phyloP scores from a whole-genome alignment of 768 basidiomycete genomes.

The Lentinula guzmanii region DNA sequence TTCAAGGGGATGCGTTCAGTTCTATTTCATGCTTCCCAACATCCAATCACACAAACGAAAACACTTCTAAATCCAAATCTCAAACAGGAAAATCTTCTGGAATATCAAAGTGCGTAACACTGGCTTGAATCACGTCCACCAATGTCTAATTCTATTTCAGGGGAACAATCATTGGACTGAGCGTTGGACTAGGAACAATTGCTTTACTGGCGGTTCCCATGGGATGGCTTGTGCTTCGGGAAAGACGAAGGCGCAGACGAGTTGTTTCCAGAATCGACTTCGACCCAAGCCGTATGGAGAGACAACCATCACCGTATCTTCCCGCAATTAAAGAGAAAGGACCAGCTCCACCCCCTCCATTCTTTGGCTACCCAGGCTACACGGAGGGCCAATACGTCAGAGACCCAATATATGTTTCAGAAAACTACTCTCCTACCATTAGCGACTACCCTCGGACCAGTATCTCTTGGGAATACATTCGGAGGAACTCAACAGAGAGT shows the following conservation, averaged over 20 bases:
- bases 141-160: constrained; percentile 19
- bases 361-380: constrained; percentile 2
- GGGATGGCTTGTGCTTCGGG: constrained; percentile 34
- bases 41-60: neutral
- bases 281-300: constrained; percentile 21
- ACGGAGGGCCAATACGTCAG: constrained; percentile 14
- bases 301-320: neutral
- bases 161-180: constrained; percentile 38
- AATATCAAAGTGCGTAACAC: constrained; percentile 13
- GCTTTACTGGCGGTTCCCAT: constrained; percentile 35
- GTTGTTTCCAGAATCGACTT: constrained; percentile 12
- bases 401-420: constrained; percentile 30
- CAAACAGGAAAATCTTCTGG: constrained; percentile 8
- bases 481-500: neutral
- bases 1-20: constrained; percentile 18
- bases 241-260: constrained; percentile 29
- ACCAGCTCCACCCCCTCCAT: constrained; percentile 5
- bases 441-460: constrained; percentile 9
- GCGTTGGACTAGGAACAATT: constrained; percentile 33
- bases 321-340: constrained; percentile 7
- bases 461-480: constrained; percentile 6
- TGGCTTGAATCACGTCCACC: neutral
- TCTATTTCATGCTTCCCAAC: constrained; percentile 5
- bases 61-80: constrained; percentile 10
- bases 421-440: constrained; percentile 23